Base-by-base conservation (phyloP, 441 rosid genomes). In the Brassica hybrid region DNA sequence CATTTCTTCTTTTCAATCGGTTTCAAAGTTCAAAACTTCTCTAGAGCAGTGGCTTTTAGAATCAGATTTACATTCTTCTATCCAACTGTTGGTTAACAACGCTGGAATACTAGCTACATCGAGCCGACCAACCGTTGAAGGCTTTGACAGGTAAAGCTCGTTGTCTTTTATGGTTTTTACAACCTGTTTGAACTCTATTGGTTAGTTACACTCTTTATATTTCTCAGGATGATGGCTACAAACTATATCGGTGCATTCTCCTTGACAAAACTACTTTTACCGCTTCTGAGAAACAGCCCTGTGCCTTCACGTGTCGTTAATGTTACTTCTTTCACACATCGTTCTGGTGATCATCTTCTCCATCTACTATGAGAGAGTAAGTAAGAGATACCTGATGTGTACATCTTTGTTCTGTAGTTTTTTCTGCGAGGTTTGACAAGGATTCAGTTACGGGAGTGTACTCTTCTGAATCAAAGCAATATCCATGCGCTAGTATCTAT, bases 251-350 rank as follows among this genome's bases (percentile, higher is more conserved):
- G 98, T 12, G 80, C 94, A 13, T 91, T 91, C 85, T 88, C 76
- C 76, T 77, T 91, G 74, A 88, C 97, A 66, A 86, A 86, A 74
- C 83, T 85, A 80, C 84, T 95, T 16, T 75, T 95, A 61, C 97
- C 98, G 9, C 95, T 95, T 81, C 90, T 95, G 60, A 78, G 65
- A 83, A 88, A 84, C 80, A 93, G 97, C 82, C 88, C 83, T 62
- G 82, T 86, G 75, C 89, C 94, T 80, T 89, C 98, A 61, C 83
- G 97, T 82, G 85, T 95, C 13, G 97, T 93, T 62, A 93, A 95
- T 83, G 97, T 93, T 41, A 84, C 97, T 12, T 95, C 98, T 52
- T 95, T 95, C 70, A 95, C 98, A 1, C 99, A 93, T 84, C 88
- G 91, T 73, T 78, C 74, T 73, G 86, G 99, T 95, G 74, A 82